Conservation (phyloP, 2,329 filamentous ascomycete genomes). For the Penicillium sp. region DNA sequence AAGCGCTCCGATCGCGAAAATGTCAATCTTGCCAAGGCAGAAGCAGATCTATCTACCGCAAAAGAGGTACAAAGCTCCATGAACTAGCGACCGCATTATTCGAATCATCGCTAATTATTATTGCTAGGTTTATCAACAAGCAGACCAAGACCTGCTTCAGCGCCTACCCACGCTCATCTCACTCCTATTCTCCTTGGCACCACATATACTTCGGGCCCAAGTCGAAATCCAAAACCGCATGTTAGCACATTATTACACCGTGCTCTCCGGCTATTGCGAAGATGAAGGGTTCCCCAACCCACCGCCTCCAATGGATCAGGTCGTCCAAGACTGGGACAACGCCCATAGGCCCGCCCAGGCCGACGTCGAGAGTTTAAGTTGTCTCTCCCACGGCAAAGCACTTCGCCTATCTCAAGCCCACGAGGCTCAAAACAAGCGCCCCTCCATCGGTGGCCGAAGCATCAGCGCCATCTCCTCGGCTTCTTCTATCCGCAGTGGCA, state of each 20-base stretch:
- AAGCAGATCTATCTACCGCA: conserved; percentile 68
- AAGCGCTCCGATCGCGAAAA: conserved; percentile 75
- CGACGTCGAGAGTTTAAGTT: conserved; percentile 67
- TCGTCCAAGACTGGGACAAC: conserved; percentile 67
- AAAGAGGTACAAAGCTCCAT: conserved; percentile 57
- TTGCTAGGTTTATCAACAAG: conserved; percentile 68
- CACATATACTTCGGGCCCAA: conserved; percentile 69
- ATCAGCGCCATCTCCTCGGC: conserved; percentile 38
- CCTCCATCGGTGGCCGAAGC: conserved; percentile 48
- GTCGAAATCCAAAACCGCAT: conserved; percentile 77
- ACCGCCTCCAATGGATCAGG: conserved; percentile 71
- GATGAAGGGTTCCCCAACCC: conserved; percentile 71
- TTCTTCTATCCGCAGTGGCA: conserved; percentile 36
- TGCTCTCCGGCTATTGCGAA: conserved; percentile 72
- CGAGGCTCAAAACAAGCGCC: conserved; percentile 22
- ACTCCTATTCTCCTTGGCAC: conserved; percentile 73
- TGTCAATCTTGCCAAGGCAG: conserved; percentile 68
- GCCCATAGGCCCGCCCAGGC: conserved; percentile 66
- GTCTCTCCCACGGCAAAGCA: conserved; percentile 69
- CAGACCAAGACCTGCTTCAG: conserved; percentile 73
- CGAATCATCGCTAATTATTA: conserved; percentile 16
- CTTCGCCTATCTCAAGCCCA: conserved; percentile 59
- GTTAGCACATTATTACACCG: conserved; percentile 77
- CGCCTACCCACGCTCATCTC: conserved; percentile 72
- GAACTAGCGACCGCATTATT: neutral